Evolutionary conservation across 208 protist species (phyloP).

Genomic region (Blastocrithidia nonstop): DNA sequence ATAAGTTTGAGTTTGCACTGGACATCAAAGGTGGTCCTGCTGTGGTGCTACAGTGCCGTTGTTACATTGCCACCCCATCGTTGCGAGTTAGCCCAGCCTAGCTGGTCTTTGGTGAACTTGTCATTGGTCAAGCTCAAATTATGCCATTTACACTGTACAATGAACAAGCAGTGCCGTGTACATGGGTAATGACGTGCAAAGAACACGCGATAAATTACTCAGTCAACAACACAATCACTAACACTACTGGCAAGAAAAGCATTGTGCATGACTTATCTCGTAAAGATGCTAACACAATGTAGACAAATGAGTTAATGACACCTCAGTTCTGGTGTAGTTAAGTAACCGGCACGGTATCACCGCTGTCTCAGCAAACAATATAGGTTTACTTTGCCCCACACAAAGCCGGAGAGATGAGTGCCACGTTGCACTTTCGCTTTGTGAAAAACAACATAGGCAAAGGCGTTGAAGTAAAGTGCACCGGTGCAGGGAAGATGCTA

Average conservation of each 20-base stretch:
- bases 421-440: constrained; percentile 1
- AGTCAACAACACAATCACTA: no score
- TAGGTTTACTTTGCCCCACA: constrained; percentile 57
- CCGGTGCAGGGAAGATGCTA: constrained; percentile 13
- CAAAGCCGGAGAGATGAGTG: background rate
- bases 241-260: no score
- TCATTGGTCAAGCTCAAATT: constrained; percentile 69
- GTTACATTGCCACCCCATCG: constrained; percentile 84
- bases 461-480: no score
- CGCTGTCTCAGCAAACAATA: constrained; percentile 31
- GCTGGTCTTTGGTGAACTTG: constrained; percentile 82
- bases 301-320: no score
- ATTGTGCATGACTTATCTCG: no score
- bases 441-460: no score
- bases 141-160: constrained; percentile 80
- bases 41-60: constrained; percentile 69
- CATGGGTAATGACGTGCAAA: constrained; percentile 65
- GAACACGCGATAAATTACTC: constrained; percentile 10
- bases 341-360: constrained; percentile 48
- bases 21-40: constrained; percentile 75
- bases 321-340: constrained; percentile 64
- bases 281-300: no score
- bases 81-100: constrained; percentile 37
- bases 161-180: constrained; percentile 69
- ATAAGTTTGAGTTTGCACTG: constrained; percentile 60